Evolutionary conservation across 768 basidiomycete species (phyloP).

Genomic region (Termitomyces sp.): DNA sequence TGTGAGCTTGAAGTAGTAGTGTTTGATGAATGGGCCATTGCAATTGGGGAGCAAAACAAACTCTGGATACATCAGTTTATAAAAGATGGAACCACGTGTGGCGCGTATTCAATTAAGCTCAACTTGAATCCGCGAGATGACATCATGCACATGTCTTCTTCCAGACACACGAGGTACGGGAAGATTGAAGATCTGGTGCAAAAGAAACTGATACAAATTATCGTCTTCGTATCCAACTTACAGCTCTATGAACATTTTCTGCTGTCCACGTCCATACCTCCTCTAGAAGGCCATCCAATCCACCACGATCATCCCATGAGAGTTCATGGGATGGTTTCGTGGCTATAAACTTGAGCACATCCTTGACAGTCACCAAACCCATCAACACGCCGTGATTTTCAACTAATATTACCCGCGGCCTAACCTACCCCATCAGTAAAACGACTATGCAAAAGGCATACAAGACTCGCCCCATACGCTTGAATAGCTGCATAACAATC

Average conservation of each 20-base stretch:
- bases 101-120: conserved; percentile 1
- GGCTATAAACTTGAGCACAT: conserved; percentile 85
- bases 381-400: conserved; percentile 79
- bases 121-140: not conserved
- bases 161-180: not conserved
- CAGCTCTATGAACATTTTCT: conserved; percentile 30
- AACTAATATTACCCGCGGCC: conserved; percentile 95
- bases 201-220: conserved; percentile 16
- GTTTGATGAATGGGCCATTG: conserved; percentile 19
- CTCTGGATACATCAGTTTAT: conserved; percentile 7
- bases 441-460: not conserved
- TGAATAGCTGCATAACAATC: conserved; percentile 97
- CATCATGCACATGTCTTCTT: conserved; percentile 9
- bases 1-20: conserved; percentile 17
- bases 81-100: conserved; percentile 5
- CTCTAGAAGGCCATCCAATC: conserved; percentile 62
- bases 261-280: conserved; percentile 57
- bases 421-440: conserved; percentile 27
- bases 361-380: conserved; percentile 94
- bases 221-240: conserved; percentile 36
- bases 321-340: conserved; percentile 48
- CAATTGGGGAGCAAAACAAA: not conserved
- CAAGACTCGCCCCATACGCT: conserved; percentile 86
- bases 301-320: conserved; percentile 61
- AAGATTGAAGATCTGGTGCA: not conserved